Evolutionary conservation across 176 grass and related monocot species (phyloP).

Genomic region (Oryza officinalis): DNA sequence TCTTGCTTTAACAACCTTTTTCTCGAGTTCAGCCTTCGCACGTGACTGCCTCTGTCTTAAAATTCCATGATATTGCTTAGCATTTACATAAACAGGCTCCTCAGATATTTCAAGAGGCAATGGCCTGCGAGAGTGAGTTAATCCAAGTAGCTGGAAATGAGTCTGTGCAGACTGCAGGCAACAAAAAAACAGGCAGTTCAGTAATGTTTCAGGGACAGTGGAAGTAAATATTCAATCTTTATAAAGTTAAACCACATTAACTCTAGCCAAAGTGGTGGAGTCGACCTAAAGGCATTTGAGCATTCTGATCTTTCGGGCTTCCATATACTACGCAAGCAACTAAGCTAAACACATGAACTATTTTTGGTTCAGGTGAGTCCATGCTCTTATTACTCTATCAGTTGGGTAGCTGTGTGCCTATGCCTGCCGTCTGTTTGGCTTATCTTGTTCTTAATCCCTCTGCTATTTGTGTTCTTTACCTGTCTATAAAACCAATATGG

Average conservation of each 20-base stretch:
- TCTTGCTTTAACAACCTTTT: conserved; percentile 64
- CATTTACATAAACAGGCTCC: conserved; percentile 98
- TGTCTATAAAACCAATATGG: neutral
- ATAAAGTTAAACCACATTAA: neutral
- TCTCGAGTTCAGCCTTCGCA: conserved; percentile 92
- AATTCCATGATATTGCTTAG: conserved; percentile 97
- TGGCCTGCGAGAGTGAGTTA: conserved; percentile 67
- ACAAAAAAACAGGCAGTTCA: conserved; percentile 11
- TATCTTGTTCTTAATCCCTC: neutral
- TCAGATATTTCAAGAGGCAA: conserved; percentile 85
- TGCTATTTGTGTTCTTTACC: neutral
- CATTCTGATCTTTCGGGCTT: neutral
- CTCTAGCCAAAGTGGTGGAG: neutral
- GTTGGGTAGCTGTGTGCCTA: neutral
- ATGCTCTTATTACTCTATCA: neutral
- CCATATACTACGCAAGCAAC: neutral
- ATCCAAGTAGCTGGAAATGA: conserved; percentile 67
- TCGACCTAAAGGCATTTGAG: neutral
- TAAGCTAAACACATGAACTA: neutral
- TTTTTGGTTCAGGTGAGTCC: neutral
- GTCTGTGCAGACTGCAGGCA: conserved; percentile 38
- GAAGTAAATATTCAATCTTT: neutral
- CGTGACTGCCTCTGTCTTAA: conserved; percentile 80
- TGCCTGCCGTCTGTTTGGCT: neutral
- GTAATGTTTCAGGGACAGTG: neutral